Base-by-base conservation (phyloP, 2,329 filamentous ascomycete genomes). In the Didymella arachidicola region DNA sequence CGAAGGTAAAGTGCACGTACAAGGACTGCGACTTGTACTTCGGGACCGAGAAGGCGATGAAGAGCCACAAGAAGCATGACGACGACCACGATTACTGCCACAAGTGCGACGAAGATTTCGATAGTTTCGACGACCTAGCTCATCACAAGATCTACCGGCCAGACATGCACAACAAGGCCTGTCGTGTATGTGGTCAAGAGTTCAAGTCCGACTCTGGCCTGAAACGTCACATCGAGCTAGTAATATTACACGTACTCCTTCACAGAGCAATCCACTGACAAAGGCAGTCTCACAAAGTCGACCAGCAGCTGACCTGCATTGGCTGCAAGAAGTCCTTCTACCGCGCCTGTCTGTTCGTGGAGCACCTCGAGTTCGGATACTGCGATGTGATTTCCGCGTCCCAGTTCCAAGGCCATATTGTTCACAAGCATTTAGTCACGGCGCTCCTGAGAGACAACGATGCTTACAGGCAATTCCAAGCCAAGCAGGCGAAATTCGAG, bases 131-230 rank as follows among this genome's bases (percentile, higher is more conserved):
- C 32, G 73, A 76, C 3, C 69, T 81, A 2, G 74, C 81, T 7
- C 67, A 78, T n/a, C 84, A 86, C 72, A 84, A 84, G 65, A 69
- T 71, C 11, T 65, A 61, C 42, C 58, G 64, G 7, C 73, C 75
- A 1, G 65, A 72, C 50, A 68, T 76, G 2, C 79, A 77, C 29
- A 81, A 85, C 60, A 81, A 84, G 44, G 80, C 80, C 49, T 88
- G 86, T 68, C 81, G 83, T 12, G 77, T 86, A 41, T 88, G 86
- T 52, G 83, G 82, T 12, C 69, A 79, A 8, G 84, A 87, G 41
- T 87, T 86, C 72, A 80, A 81, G 60, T 84, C 80, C 27, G 75
- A 79, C 2, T 79, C 78, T 22, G 86, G 84, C 1, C 77, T 83
- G 11, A 80, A 82, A 52, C 66, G 66, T 19, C 86, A 88, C 62